Base-by-base conservation (phyloP, 805 yeast genomes). In the Candida argentea region DNA sequence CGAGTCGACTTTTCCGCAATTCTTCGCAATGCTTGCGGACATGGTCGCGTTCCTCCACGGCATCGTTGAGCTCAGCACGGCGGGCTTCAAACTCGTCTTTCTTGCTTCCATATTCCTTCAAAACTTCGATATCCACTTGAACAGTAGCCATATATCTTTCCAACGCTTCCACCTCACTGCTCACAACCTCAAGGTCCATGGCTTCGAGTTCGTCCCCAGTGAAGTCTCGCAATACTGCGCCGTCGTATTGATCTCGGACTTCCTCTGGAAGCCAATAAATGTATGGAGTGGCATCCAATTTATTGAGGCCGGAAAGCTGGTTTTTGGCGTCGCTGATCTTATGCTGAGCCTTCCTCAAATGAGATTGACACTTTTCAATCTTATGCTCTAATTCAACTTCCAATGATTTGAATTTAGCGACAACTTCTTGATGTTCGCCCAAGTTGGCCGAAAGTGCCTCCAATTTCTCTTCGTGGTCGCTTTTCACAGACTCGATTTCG, bases 81-180 rank as follows among this genome's bases (percentile, higher is more conserved):
- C 95, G 66, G 3, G 64, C 55, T 18, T 63, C 67, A 44, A 65
- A 85, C 40, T 86, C 95, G 1, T 48, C 47, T 27, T 68, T 67
- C 33, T 93, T 71, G 22, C 57, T 50, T 0, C 81, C 80, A 48
- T 86, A 91, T 37, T 86, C 94, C 32, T 71, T 72, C 26, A 89
- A 58, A 3, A 83, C 70, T 31, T 80, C 87, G 32, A 79, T 62
- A 46, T 89, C 89, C 4, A 76, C 76, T 32, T 65, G 67, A 5
- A 75, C 69, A 10, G 63, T 62, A 4, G 67, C 67, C 42, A 82
- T 57, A 35, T 67, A 67, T 3, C 57, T 61, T 38, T 80, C 77
- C 11, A 84, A 47, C 19, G 55, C 60, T 4, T 43, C 69, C 23
- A 83, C 67, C 26, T 73, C 76, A 1, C 46, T 46, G 27, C 68